Percentiles rank a stretch among this genome's conserved stretches.
phyloP scores from a whole-genome alignment of 768 basidiomycete species.

The Rubroboletus pulcherrimus region DNA sequence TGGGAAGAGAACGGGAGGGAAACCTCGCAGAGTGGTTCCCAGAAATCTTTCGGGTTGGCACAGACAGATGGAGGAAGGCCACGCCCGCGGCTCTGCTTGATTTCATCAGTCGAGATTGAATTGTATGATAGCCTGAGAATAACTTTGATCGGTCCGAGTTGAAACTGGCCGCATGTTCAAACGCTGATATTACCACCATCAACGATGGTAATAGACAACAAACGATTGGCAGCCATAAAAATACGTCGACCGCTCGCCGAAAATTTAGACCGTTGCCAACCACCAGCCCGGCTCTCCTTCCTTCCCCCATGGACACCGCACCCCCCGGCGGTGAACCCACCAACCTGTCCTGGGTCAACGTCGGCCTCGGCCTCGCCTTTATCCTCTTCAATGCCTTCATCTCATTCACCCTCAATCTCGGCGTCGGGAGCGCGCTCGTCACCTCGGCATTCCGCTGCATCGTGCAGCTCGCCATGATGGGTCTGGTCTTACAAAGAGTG shows the following conservation, averaged over 20 bases:
- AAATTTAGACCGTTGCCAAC: background rate
- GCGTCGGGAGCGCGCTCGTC: slow-evolving; percentile 63
- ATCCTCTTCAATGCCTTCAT: slow-evolving; percentile 67
- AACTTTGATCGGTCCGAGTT: background rate
- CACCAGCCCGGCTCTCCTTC: background rate
- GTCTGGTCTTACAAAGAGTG: slow-evolving; percentile 62
- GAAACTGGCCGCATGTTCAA: background rate
- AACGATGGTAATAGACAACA: background rate
- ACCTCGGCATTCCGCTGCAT: slow-evolving; percentile 72
- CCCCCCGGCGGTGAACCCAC: slow-evolving; percentile 18
- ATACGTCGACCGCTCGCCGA: background rate
- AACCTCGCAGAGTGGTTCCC: slow-evolving; percentile 47
- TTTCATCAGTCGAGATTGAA: background rate
- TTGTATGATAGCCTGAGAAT: background rate
- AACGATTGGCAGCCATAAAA: background rate
- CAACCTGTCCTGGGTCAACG: slow-evolving; percentile 66
- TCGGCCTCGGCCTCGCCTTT: slow-evolving; percentile 71
- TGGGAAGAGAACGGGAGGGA: slow-evolving; percentile 33
- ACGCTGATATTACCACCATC: background rate
- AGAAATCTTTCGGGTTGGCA: slow-evolving; percentile 42
- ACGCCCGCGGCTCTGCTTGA: slow-evolving; percentile 40
- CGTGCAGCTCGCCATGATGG: slow-evolving; percentile 73
- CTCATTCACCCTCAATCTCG: slow-evolving; percentile 62
- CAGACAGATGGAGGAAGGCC: slow-evolving; percentile 52
- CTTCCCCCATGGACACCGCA: slow-evolving; percentile 29